Evolutionary conservation across 371 early-diverging fungal genomes (phyloP), one percentile per base, ranked within the genome.

Genomic region (Lichtheimia ramosa): DNA sequence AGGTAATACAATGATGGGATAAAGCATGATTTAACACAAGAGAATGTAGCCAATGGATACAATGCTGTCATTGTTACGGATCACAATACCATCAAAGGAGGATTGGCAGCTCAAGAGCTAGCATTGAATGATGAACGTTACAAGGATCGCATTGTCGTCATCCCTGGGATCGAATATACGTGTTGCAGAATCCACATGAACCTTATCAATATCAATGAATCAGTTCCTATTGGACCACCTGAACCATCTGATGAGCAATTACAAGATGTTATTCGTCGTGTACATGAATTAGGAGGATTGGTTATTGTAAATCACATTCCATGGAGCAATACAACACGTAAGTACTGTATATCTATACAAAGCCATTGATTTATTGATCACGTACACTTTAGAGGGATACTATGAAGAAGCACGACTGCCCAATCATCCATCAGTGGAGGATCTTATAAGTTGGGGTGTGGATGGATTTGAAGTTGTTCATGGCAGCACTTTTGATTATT

Each of bases 241-340:
- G 74, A 69, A 25, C 92, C 92, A 1, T 78, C 84, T 18, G 85
- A 91, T 58, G 80, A 86, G 27, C 81, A 90, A 12, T 56, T 91
- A 14, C 75, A 81, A 63, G 57, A 65, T 25, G 86, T 79, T 1
- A 91, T 91, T 34, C 62, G 72, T 24, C 71, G 73, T 61, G 81
- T 81, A 2, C 92, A 91, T 66, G 77, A 69, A 27, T 57, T 89
- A 40, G 92, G 92, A 28, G 92, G 92, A 0, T 51, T 91, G 13
- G 92, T 88, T 3, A 86, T 89, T 56, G 89, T 90, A 25, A 91
- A 91, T 70, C 92, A 91, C 69, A 91, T 91, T 51, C 89, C 89
- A 0, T 91, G 91, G 91, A 87, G 88, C 56, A 89, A 89, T 62
- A 71, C 83, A 6, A 90, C 88, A 50, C 74, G 77, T 73, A 74